These are phyloP conservation scores for Chondrostereum purpureum DNA, from an alignment of 1,284 basidiomycete genomes.

Conservation along the genomic window DNA sequence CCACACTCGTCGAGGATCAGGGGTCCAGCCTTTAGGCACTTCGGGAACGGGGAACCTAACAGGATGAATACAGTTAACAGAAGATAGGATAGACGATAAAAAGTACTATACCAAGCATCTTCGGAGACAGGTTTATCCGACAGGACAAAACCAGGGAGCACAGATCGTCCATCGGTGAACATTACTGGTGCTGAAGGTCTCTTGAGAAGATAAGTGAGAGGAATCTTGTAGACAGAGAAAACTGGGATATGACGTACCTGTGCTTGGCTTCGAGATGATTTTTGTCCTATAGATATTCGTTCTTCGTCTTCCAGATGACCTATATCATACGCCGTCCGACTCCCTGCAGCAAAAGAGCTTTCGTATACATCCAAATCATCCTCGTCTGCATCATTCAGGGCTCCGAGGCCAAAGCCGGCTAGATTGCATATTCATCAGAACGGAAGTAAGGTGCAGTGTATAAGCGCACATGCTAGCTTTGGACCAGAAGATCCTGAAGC, in stretches of 20 bases:
- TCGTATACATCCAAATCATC: slow-evolving; percentile 88
- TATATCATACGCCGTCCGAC: slow-evolving; percentile 65
- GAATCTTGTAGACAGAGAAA: slow-evolving; percentile 21
- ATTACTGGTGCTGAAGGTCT: slow-evolving; percentile 25
- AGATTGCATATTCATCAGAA: slow-evolving; percentile 7
- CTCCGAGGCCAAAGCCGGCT: slow-evolving; percentile 85
- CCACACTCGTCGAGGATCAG: slow-evolving; percentile 81
- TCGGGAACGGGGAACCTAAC: slow-evolving; percentile 78
- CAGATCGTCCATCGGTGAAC: slow-evolving; percentile 71
- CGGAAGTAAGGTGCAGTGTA: not conserved
- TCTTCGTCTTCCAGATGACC: slow-evolving; percentile 62
- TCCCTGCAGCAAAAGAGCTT: slow-evolving; percentile 27
- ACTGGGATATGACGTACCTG: slow-evolving; percentile 13
- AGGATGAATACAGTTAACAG: slow-evolving; percentile 11
- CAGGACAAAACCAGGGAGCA: slow-evolving; percentile 73
- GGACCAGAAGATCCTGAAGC: slow-evolving; percentile 35
- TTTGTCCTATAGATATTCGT: slow-evolving; percentile 30
- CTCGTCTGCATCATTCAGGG: slow-evolving; percentile 81
- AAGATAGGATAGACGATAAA: slow-evolving; percentile 4
- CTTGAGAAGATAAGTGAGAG: slow-evolving; percentile 22
- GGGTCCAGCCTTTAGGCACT: slow-evolving; percentile 78
- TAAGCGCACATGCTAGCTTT: slow-evolving; percentile 48
- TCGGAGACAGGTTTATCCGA: slow-evolving; percentile 63
- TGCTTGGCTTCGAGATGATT: slow-evolving; percentile 13
- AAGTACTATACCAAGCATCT: slow-evolving; percentile 63